Evolutionary conservation across 805 yeast genomes (phyloP).

Genomic region (Hanseniaspora opuntiae): DNA sequence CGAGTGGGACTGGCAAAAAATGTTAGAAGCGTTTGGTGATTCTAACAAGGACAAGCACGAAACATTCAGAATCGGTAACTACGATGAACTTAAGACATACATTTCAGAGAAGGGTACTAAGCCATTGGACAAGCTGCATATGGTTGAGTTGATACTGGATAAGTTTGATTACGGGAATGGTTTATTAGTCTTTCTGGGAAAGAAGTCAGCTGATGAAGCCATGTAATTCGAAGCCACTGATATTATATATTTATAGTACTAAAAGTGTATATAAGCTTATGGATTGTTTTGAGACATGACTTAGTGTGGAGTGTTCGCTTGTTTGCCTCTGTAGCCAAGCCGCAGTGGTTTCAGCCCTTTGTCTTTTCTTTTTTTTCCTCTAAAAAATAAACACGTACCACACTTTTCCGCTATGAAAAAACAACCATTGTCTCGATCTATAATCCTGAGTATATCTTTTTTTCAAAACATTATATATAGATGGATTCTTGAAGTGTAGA

Average conservation of each 20-base stretch:
- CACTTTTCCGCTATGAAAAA: no score
- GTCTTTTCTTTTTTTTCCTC: no score
- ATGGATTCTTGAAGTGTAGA: no score
- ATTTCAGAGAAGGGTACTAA: conserved; percentile 24
- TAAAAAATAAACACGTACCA: no score
- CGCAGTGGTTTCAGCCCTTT: no score
- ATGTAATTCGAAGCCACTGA: neutral
- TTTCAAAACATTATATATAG: no score
- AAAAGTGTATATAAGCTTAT: no score
- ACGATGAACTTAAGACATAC: conserved; percentile 28
- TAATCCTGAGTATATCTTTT: no score
- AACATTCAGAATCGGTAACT: conserved; percentile 27
- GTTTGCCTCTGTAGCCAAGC: no score
- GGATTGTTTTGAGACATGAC: no score
- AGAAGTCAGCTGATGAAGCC: neutral
- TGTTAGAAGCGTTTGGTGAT: conserved; percentile 55
- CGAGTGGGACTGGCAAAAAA: conserved; percentile 66
- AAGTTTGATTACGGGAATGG: conserved; percentile 54
- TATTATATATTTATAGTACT: neutral
- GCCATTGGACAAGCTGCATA: conserved; percentile 28
- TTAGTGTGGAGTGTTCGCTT: no score
- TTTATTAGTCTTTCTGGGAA: conserved; percentile 25
- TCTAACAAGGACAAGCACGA: conserved; percentile 23
- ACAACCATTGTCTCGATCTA: no score
- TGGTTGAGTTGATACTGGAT: conserved; percentile 49